Evolutionary conservation across 2,329 filamentous ascomycete species (phyloP).

Genomic region (Aulographum hederae): DNA sequence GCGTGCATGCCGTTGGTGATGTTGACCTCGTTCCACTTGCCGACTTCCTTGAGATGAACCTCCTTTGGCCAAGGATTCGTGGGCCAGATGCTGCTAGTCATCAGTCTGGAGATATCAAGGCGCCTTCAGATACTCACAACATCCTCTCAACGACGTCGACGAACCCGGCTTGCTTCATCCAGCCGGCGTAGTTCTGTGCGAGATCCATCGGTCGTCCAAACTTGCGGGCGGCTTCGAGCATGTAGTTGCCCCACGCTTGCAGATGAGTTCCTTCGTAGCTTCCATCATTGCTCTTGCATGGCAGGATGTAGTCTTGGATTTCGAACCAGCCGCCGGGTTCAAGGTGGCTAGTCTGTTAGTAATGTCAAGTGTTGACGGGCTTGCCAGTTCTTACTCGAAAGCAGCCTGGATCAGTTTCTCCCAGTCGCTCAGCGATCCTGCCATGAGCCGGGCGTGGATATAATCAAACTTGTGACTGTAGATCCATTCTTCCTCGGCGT

Average conservation of each 20-base stretch:
- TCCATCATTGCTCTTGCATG: constrained; percentile 11
- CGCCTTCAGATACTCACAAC: too few species aligned
- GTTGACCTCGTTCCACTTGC: constrained; percentile 14
- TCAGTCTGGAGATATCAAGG: too few species aligned
- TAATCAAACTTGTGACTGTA: constrained; percentile 6
- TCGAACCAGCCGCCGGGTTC: constrained; percentile 9
- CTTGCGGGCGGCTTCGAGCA: constrained; percentile 12
- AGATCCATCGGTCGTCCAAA: constrained; percentile 18
- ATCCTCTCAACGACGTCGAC: constrained; percentile 30
- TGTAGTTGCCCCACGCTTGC: constrained; percentile 11
- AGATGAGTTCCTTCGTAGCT: constrained; percentile 9
- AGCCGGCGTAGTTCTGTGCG: constrained; percentile 18
- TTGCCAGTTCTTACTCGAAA: background rate
- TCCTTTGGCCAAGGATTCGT: constrained; percentile 34
- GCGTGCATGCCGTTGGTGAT: constrained; percentile 14
- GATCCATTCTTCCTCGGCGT: constrained; percentile 12
- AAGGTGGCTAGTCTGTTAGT: background rate
- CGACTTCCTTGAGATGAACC: constrained; percentile 32
- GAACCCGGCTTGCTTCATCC: constrained; percentile 33
- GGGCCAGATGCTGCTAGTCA: constrained; percentile 23
- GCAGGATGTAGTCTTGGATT: background rate
- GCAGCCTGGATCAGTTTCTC: constrained; percentile 3
- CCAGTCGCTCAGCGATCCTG: constrained; percentile 8
- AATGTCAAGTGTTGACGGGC: background rate
- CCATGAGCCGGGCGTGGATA: constrained; percentile 7